These are phyloP conservation scores for Breynia disticha DNA, from an alignment of 441 rosid genomes.

Conservation along the genomic window DNA sequence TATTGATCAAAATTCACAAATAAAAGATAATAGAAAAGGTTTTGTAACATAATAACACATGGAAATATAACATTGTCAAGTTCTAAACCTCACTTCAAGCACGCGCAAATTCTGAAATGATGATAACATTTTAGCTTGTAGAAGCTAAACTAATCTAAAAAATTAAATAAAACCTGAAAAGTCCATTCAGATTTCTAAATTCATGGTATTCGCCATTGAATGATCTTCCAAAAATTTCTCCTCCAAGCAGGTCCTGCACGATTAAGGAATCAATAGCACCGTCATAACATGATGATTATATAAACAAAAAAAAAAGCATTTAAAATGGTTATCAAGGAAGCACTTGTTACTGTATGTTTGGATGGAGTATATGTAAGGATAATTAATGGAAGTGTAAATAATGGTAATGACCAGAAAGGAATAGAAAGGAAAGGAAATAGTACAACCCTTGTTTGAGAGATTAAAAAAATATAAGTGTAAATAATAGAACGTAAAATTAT, in stretches of 20 bases:
- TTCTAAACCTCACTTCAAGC: constrained; percentile 24
- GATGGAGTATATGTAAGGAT: too few relatives aligned
- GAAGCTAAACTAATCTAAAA: constrained; percentile 43
- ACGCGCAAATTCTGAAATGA: constrained; percentile 12
- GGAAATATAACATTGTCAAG: constrained; percentile 25
- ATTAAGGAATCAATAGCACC: neutral
- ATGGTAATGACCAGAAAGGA: too few relatives aligned
- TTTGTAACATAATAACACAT: constrained; percentile 16
- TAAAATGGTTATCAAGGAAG: too few relatives aligned
- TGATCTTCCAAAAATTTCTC: constrained; percentile 20
- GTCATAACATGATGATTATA: too few relatives aligned
- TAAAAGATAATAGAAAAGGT: constrained; percentile 9
- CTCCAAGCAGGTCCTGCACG: neutral
- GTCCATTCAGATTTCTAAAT: constrained; percentile 30
- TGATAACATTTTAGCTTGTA: constrained; percentile 2
- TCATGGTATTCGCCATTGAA: constrained; percentile 42
- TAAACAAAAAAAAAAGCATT: too few relatives aligned
- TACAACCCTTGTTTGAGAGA: too few relatives aligned
- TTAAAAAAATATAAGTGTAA: too few relatives aligned
- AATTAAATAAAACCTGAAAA: neutral
- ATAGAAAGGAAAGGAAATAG: too few relatives aligned
- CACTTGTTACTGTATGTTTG: too few relatives aligned
- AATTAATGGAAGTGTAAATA: too few relatives aligned
- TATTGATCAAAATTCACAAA: constrained; percentile 10
- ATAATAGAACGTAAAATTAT: too few relatives aligned